A percentile compares a stretch with the other conserved stretches of the same genome.
phyloP scores from a whole-genome alignment of 495 filamentous ascomycete genomes.

The Penicillium psychrofluorescens region DNA sequence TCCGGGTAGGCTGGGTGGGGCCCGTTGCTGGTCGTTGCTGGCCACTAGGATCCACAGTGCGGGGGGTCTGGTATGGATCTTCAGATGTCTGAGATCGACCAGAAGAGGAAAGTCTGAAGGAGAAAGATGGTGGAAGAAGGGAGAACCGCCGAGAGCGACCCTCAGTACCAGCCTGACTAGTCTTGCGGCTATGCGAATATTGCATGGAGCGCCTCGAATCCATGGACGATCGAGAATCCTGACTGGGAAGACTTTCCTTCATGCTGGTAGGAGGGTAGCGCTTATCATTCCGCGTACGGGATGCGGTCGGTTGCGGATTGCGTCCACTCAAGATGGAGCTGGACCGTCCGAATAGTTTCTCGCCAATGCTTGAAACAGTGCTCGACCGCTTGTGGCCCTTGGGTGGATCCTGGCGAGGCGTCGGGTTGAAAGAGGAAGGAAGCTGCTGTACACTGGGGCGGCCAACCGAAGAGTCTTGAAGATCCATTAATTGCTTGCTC shows the following conservation, averaged over 20 bases:
- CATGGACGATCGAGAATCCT: conserved; percentile 63
- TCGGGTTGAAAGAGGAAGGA: conserved; percentile 36
- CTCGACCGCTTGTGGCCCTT: conserved; percentile 88
- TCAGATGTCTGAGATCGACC: conserved; percentile 37
- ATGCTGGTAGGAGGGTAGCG: conserved; percentile 74
- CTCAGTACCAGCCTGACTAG: conserved; percentile 70
- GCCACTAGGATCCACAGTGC: conserved; percentile 16
- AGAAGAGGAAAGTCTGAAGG: conserved; percentile 46
- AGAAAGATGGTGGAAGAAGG: conserved; percentile 70
- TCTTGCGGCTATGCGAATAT: conserved; percentile 68
- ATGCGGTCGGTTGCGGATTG: conserved; percentile 30
- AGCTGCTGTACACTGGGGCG: conserved; percentile 52
- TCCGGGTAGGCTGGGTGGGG: conserved; percentile 7
- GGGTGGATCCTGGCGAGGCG: conserved; percentile 36
- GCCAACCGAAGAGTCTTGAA: conserved; percentile 34
- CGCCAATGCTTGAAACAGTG: conserved; percentile 73
- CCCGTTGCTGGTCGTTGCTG: conserved; percentile 31
- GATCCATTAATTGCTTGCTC: conserved; percentile 59
- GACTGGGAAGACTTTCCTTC: conserved; percentile 49
- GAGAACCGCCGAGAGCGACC: conserved; percentile 72
- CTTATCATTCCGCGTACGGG: conserved; percentile 33
- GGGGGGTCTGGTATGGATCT: conserved; percentile 23
- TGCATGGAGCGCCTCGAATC: conserved; percentile 77
- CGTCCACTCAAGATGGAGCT: conserved; percentile 67
- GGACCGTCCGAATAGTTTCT: conserved; percentile 72